Evolutionary conservation across 495 filamentous ascomycete genomes (phyloP), one percentile per base, ranked within the genome.

Genomic region (Aspergillus campestris): DNA sequence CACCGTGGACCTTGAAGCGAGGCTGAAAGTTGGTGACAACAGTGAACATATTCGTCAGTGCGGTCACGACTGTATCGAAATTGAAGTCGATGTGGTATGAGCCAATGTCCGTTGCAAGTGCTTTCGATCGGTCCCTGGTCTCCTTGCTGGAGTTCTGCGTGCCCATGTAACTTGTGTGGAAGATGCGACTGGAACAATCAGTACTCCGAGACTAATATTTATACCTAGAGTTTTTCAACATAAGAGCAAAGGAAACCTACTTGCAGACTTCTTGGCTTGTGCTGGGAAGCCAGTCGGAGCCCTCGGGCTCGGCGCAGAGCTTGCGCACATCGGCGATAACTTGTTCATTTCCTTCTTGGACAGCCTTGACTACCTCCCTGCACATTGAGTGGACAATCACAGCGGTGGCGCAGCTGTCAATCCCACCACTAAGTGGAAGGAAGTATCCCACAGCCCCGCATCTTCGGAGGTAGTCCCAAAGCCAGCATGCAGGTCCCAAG

Each of bases 401-500:
- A 6, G 80, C 73, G 15, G 78, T 82, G 5, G 75, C 70, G 49
- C 78, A 82, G 31, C 64, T 66, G 42, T 74, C 71, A 31, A 95
- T 91, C 9, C 89, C 89, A 8, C 89, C 89, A 50, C 68, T 75
- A 2, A 82, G 70, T n/a, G 79, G 79, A 0, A 72, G 50, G 30
- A 70, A 67, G 47, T 76, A 86, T 1, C 82, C 80, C 5, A 78
- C 80, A 11, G 72, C 70, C 11, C 70, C 70, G 12, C 71, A 83
- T 40, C 87, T 59, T 3, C 85, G 70, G 1, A 94, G 75, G 48
- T 94, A 95, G 53, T 94, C 86, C 87, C 88, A 95, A 0, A 95
- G 65, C 70, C 80, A 95, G 57, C 80, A 83, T 1, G 79, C 86
- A 0, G 80, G 74, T 0, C 78, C 76, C 0, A 89, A 68, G 0